These are phyloP conservation scores for Kurtzmaniella quercitrusa DNA, from an alignment of 1,139 yeast species.

Conservation along the genomic window DNA sequence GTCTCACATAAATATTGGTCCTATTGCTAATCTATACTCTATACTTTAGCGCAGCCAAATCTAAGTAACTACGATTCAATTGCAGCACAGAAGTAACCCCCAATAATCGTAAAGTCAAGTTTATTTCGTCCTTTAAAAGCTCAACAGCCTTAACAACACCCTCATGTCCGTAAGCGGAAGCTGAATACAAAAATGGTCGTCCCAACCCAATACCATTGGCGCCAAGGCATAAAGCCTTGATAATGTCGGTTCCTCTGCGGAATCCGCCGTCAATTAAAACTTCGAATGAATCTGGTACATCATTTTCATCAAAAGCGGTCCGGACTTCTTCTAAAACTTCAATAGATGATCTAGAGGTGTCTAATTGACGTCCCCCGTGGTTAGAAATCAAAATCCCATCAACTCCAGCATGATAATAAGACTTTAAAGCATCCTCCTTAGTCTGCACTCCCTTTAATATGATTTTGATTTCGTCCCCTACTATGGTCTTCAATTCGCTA, in stretches of 20 bases:
- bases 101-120: slow-evolving; percentile 36
- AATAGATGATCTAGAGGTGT: slow-evolving; percentile 36
- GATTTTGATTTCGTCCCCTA: slow-evolving; percentile 17
- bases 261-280: slow-evolving; percentile 46
- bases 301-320: neutral
- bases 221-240: slow-evolving; percentile 47
- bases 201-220: slow-evolving; percentile 51
- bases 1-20: neutral
- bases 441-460: slow-evolving; percentile 45
- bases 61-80: slow-evolving; percentile 13
- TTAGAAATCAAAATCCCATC: slow-evolving; percentile 43
- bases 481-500: neutral
- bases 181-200: slow-evolving; percentile 39
- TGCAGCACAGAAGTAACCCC: slow-evolving; percentile 33
- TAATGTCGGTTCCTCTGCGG: slow-evolving; percentile 41
- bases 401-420: slow-evolving; percentile 30
- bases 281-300: slow-evolving; percentile 19
- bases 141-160: slow-evolving; percentile 39
- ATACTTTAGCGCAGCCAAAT: neutral
- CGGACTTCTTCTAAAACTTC: slow-evolving; percentile 36
- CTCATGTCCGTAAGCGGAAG: slow-evolving; percentile 40
- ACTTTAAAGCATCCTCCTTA: slow-evolving; percentile 39
- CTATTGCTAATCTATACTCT: neutral
- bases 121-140: slow-evolving; percentile 37
- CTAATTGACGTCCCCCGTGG: slow-evolving; percentile 48